Evolutionary conservation across 176 grass and related monocot genomes (phyloP), one percentile per base, ranked within the genome.

Genomic region (Avena atlantica): DNA sequence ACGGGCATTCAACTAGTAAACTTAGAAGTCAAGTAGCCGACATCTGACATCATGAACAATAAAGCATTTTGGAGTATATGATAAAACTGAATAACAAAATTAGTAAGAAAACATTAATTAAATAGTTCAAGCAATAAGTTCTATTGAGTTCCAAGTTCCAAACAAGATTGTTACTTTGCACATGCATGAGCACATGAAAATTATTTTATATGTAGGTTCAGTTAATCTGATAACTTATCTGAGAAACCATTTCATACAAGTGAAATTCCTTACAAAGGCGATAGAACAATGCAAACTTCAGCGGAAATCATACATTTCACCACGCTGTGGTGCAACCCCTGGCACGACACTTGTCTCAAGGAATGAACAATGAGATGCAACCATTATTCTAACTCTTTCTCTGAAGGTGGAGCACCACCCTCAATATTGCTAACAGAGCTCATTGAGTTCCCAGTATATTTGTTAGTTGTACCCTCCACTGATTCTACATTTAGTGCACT

Each of bases 401-500:
- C 69, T 16, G 34, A 74, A 57, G 59, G 79, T 62, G 44, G 36
- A 21, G 62, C 65, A 84, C 83, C 65, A 84, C 83, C 78, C 60
- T 90, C 90, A 69, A 50, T 51, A 91, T 82, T 85, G 71, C 66
- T 91, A 72, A n/a, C 48, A 73, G 84, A 79, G 82, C 70, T 56
- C 64, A 87, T 95, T 80, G 92, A 91, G 85, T 83, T 88, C 80
- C 57, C 88, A 86, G 71, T 76, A 19, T 81, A 81, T 31, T 84
- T 85, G 40, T 67, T 84, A 55, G 72, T 59, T 67, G 93, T 69
- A 80, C 86, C 86, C 86, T 89, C 88, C 17, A 51, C 75, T 47
- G 86, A 59, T 37, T 58, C 68, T 71, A n/a, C 36, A 71, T 44
- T 44, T 44, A 4, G 68, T 71, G 17, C 68, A 71, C 3, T 19